These are phyloP conservation scores for Mangifera indica DNA, from an alignment of 345 rosid genomes.

Conservation along the genomic window DNA sequence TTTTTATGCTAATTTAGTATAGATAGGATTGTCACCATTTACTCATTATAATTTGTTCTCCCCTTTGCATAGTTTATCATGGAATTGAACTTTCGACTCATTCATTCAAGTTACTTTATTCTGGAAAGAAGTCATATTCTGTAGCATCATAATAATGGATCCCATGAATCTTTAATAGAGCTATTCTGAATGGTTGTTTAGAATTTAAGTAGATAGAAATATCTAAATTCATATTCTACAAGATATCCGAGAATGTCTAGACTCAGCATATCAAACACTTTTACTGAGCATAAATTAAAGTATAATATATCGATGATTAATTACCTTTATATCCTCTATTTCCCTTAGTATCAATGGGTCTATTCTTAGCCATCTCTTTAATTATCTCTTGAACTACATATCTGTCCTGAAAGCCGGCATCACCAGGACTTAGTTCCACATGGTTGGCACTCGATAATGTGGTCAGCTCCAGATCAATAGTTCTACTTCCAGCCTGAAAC, in stretches of 20 bases:
- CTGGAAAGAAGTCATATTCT: not conserved
- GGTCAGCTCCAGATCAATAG: constrained; percentile 83
- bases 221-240: not conserved
- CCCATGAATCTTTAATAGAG: not conserved
- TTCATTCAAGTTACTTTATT: not conserved
- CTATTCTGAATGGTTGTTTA: not conserved
- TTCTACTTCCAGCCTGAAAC: constrained; percentile 87
- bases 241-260: not conserved
- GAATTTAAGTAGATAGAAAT: not conserved
- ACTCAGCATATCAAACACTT: not conserved
- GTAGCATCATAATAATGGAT: not conserved
- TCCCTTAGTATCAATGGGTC: constrained; percentile 89
- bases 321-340: constrained; percentile 83
- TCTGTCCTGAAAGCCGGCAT: constrained; percentile 96
- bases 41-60: too few relatives aligned
- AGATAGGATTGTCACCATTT: not conserved
- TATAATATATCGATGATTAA: constrained; percentile 3
- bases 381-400: constrained; percentile 93
- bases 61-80: not conserved
- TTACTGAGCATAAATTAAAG: not conserved
- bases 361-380: constrained; percentile 95
- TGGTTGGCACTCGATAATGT: constrained; percentile 84
- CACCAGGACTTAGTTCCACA: constrained; percentile 92
- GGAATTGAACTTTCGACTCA: not conserved
- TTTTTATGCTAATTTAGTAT: too few relatives aligned